Base-by-base conservation (phyloP, 805 yeast species). In the Candida parachauliodes region DNA sequence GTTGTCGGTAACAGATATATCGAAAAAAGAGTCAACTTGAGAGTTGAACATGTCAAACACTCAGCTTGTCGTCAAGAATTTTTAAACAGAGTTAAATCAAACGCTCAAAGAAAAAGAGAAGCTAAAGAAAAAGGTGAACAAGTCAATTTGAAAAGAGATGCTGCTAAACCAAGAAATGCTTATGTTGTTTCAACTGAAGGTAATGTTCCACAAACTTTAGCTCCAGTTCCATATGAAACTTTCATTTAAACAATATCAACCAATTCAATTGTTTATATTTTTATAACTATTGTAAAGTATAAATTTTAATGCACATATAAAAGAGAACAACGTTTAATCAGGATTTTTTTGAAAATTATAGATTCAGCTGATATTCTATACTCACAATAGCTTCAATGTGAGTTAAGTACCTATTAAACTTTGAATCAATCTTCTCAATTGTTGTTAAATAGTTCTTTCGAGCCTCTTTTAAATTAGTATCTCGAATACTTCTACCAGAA, bases 141-240 rank as follows among this genome's bases (percentile, higher is more conserved):
- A 59, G 91, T 86, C 53, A 77, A 76, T 76, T 86, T 93, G 65
- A 93, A 91, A 89, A 87, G 99, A 83, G 91, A 85, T 74, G 98
- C 98, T 68, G 96, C 78, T 64, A 85, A 79, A 74, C 98, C 99
- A 80, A 89, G 98, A 83, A 88, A 74, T 55, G 77, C 95, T 53
- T 86, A 82, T 75, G 74, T 83, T 61, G 83, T 93, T 62, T 67
- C 89, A 47, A 81, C 96, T 60, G 78, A 74, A 63, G 81, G 79
- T 64, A 81, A 83, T 76, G 75, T 78, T 60, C 96, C 98, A 64
- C 95, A 89, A 73, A 89, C 96, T 62, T 82, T 93, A 75, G 93
- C 96, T 68, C 98, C 99, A 75, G 89, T 88, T 77, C 84, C 98
- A 69, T 93, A 93, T 85, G 99, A 93, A 81, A 93, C 98, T 69